Conservation (phyloP, 2,329 filamentous ascomycete species). For the Blastomyces parvus region DNA sequence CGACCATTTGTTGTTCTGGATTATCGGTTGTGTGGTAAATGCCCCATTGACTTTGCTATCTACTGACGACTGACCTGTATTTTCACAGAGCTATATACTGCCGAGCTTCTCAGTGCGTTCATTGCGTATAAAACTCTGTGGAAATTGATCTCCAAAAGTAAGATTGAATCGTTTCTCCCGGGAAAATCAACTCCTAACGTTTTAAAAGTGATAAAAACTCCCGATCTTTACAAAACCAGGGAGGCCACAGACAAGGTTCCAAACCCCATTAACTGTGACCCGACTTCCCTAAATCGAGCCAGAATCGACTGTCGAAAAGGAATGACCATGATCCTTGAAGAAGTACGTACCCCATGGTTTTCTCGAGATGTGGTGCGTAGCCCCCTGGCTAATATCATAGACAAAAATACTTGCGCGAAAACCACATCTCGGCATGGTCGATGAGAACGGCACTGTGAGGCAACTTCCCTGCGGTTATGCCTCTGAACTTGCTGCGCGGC, state of each 20-base stretch:
- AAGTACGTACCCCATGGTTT: constrained; percentile 3
- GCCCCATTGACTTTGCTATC: not conserved
- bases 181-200: not conserved
- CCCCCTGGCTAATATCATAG: constrained; percentile 7
- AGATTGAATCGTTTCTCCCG: not conserved
- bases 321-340: constrained; percentile 15
- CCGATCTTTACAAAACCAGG: constrained; percentile 8
- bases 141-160: constrained; percentile 18
- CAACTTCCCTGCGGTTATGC: constrained; percentile 8
- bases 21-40: constrained; percentile 23
- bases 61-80: not conserved
- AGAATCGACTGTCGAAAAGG: constrained; percentile 12
- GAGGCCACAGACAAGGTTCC: constrained; percentile 6
- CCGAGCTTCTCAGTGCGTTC: constrained; percentile 25
- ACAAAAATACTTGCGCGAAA: constrained; percentile 11
- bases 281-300: constrained; percentile 11
- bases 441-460: constrained; percentile 10
- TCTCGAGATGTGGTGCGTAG: not conserved
- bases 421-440: constrained; percentile 11
- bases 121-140: constrained; percentile 28
- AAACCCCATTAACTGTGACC: constrained; percentile 9
- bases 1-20: constrained; percentile 22
- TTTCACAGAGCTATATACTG: constrained; percentile 22
- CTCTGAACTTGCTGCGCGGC: constrained; percentile 9
- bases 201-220: constrained; percentile 11